phyloP scores from a whole-genome alignment of 2,329 filamentous ascomycete genomes.

The Alternaria postmessia region DNA sequence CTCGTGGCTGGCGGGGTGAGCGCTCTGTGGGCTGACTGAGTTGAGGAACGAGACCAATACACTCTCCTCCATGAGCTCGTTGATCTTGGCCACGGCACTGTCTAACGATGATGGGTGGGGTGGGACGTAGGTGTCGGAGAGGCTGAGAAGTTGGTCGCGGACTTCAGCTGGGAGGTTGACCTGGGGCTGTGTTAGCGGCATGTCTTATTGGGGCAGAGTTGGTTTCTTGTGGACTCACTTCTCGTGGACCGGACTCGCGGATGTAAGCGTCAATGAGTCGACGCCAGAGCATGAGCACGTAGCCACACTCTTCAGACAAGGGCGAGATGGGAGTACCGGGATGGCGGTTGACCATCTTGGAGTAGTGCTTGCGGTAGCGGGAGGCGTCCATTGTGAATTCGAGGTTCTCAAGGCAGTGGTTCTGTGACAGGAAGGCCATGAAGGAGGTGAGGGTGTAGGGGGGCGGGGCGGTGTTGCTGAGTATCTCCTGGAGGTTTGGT shows the following conservation, averaged over 20 bases:
- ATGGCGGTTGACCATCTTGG: slow-evolving; percentile 63
- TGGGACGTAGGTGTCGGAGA: slow-evolving; percentile 68
- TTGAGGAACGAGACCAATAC: slow-evolving; percentile 93
- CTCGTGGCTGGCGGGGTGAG: slow-evolving; percentile 54
- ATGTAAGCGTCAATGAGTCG: slow-evolving; percentile 92
- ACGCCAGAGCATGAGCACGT: slow-evolving; percentile 83
- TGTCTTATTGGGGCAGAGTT: not conserved
- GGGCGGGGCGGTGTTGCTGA: slow-evolving; percentile 82
- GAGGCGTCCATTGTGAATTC: slow-evolving; percentile 97
- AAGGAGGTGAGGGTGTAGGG: slow-evolving; percentile 93
- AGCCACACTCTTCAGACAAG: slow-evolving; percentile 67
- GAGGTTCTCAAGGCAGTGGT: slow-evolving; percentile 94
- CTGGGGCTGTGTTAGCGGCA: slow-evolving; percentile 34
- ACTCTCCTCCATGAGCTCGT: slow-evolving; percentile 97
- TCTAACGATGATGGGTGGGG: slow-evolving; percentile 79
- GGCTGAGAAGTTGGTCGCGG: slow-evolving; percentile 77
- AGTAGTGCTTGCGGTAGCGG: slow-evolving; percentile 76
- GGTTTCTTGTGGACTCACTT: slow-evolving; percentile 32
- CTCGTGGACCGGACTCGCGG: slow-evolving; percentile 48
- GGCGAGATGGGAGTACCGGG: slow-evolving; percentile 58
- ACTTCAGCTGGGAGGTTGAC: slow-evolving; percentile 84
- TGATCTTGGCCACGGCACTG: slow-evolving; percentile 84
- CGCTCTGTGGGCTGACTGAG: slow-evolving; percentile 61
- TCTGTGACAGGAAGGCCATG: slow-evolving; percentile 95
- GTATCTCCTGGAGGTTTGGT: slow-evolving; percentile 85